Evolutionary conservation across 345 rosid species (phyloP), one percentile per base, ranked within the genome.

Genomic region (Sisymbrium altissimum): DNA sequence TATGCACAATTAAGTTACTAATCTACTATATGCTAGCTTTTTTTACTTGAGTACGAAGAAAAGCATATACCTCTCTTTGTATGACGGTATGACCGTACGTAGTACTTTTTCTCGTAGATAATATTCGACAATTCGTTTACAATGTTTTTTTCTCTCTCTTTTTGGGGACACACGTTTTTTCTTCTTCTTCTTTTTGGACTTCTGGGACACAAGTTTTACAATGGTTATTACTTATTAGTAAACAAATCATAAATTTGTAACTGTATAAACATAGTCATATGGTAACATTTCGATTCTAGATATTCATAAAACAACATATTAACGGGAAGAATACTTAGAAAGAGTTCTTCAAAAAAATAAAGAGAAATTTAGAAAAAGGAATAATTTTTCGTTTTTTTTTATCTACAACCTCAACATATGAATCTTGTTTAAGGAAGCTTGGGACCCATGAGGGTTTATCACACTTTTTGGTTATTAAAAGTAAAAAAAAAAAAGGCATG

Each of bases 401-500:
- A 19, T 3, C 36, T 15, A 29, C 25, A 17, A 36, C 5, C 14
- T 17, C 44, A 68, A 70, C 33, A 53, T 54, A 46, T 54, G 65
- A 69, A 50, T 62, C 55, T 76, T 14, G 75, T 76, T 76, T 70
- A 62, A 76, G 75, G 71, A 70, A 70, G 35, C 35, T 53, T 36
- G 65, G 75, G 80, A 46, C 80, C 75, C 74, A 53, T 15, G 68
- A 41, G 4, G 15, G 41, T 33, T 61, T 35, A 69, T 69, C 52
- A 75, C 45, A 69, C 79, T 76, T 76, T 74, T 54, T 76, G 79
- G 71, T 76, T 65, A 63, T 9, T 54, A 27, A 54, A 61, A 63
- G 63, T 53, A 68, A 30, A 61, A 41, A 68, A 68, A 41, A 76
- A 46, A 54, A 66, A 64, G n/a, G n/a, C 74, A 68, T 69, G 79